Evolutionary conservation across 768 basidiomycete species (phyloP).

Genomic region (Russula emetica): DNA sequence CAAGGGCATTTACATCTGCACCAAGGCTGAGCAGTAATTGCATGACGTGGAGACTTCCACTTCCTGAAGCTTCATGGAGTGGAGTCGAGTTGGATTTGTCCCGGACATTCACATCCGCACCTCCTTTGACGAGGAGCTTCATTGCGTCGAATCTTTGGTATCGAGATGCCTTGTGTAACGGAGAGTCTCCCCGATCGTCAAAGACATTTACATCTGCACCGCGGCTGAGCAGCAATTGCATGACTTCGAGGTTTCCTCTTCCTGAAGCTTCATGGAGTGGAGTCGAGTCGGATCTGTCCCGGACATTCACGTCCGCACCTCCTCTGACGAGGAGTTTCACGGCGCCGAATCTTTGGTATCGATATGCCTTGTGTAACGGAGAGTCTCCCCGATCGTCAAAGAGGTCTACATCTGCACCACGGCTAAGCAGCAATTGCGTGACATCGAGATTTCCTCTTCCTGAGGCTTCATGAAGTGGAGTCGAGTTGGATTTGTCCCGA

Average conservation of each 20-base stretch:
- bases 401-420: neutral
- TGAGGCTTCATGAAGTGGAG: neutral
- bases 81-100: neutral
- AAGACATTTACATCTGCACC: too few species aligned
- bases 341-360: too few species aligned
- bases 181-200: too few species aligned
- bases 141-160: too few species aligned
- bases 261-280: too few species aligned
- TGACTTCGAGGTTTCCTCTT: too few species aligned
- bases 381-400: neutral
- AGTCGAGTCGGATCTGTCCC: too few species aligned
- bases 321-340: too few species aligned
- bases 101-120: neutral
- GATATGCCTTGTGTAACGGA: neutral
- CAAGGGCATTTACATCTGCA: neutral
- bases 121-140: neutral
- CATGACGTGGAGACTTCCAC: neutral
- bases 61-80: neutral
- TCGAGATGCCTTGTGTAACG: neutral
- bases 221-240: too few species aligned
- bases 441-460: neutral
- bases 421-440: neutral
- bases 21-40: neutral
- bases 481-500: neutral
- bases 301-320: too few species aligned